Conservation (phyloP, 805 yeast species). For the Suhomyces tanzawaensis region DNA sequence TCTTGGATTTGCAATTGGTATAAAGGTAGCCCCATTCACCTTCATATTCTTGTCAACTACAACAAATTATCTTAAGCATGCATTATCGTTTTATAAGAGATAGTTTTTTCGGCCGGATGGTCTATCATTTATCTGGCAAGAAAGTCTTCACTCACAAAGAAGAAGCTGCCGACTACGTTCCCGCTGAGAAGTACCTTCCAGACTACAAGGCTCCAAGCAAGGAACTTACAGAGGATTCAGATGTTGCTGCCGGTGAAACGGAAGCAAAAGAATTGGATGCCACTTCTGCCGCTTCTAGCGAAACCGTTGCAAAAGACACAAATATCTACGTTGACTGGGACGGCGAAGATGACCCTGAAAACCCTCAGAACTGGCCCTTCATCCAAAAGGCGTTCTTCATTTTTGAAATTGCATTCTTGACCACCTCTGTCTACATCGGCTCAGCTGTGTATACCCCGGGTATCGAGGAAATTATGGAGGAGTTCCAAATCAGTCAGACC, state of each 20-base stretch:
- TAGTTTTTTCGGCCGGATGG: conserved; percentile 22
- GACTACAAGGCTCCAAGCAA: not conserved
- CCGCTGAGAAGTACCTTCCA: conserved; percentile 31
- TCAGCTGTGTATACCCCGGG: conserved; percentile 58
- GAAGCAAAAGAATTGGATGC: not conserved
- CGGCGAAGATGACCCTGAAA: conserved; percentile 50
- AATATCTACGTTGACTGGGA: conserved; percentile 26
- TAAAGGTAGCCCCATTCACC: too few species aligned
- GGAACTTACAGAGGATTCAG: not conserved
- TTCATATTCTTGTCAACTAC: too few species aligned
- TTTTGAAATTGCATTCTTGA: conserved; percentile 40
- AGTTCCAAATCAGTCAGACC: conserved; percentile 43
- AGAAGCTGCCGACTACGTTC: conserved; percentile 26
- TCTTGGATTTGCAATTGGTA: too few species aligned
- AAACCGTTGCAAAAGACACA: not conserved
- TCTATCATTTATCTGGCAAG: conserved; percentile 26
- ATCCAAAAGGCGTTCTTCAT: conserved; percentile 38
- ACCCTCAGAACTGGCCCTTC: conserved; percentile 57
- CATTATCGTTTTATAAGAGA: conserved; percentile 20
- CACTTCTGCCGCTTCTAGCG: not conserved
- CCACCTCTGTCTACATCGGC: conserved; percentile 54
- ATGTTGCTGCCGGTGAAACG: not conserved
- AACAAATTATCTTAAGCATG: too few species aligned
- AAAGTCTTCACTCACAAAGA: conserved; percentile 23
- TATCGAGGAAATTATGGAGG: conserved; percentile 39